phyloP scores from a whole-genome alignment of 2,329 filamentous ascomycete genomes.

The Calonectria henricotiae region DNA sequence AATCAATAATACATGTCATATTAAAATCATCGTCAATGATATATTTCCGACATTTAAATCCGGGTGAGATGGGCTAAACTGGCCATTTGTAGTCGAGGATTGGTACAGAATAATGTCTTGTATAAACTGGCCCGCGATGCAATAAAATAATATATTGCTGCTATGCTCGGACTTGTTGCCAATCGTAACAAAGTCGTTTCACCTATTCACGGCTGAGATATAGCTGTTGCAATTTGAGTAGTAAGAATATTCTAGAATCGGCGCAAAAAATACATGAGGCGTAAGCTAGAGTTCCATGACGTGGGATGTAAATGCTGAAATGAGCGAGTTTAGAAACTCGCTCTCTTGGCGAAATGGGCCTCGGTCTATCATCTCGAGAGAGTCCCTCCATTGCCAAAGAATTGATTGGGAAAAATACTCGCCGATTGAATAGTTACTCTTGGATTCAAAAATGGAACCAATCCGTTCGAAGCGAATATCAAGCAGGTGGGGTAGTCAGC shows the following conservation, averaged over 20 bases:
- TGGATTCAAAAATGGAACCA: constrained; percentile 45
- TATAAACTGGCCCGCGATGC: not conserved
- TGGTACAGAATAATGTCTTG: not conserved
- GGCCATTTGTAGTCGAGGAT: not conserved
- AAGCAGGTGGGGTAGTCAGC: constrained; percentile 21
- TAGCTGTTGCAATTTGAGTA: constrained; percentile 46
- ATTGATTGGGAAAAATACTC: constrained; percentile 49
- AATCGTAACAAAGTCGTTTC: constrained; percentile 34
- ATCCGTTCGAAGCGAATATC: constrained; percentile 46
- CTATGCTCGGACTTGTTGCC: constrained; percentile 43
- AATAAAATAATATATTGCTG: constrained; percentile 31
- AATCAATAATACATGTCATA: not conserved
- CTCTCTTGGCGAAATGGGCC: constrained; percentile 51
- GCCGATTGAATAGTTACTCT: constrained; percentile 39
- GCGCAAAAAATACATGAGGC: constrained; percentile 53
- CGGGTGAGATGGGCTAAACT: no score
- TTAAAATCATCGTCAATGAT: not conserved
- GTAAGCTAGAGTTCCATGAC: constrained; percentile 49
- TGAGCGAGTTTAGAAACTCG: constrained; percentile 50
- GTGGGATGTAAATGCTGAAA: constrained; percentile 48
- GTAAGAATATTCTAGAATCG: constrained; percentile 47
- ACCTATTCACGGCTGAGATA: constrained; percentile 19
- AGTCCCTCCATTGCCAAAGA: constrained; percentile 47
- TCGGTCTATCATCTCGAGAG: constrained; percentile 45
- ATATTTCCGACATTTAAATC: no score